phyloP scores from a whole-genome alignment of 192 early-diverging fungal species.

The Entomortierella chlamydospora region DNA sequence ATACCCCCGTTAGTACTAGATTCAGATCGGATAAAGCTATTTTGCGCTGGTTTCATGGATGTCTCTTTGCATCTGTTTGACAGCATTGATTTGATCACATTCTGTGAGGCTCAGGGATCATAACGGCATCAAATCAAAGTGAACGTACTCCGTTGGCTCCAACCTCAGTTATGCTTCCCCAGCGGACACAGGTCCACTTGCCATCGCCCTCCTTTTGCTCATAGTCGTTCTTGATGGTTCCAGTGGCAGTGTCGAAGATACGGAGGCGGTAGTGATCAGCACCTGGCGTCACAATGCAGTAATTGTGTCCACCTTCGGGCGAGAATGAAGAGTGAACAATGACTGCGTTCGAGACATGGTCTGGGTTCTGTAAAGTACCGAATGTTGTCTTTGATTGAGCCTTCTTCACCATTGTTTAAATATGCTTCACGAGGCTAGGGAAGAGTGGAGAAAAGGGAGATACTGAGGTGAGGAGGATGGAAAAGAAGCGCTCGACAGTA shows the following conservation, averaged over 20 bases:
- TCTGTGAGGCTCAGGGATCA: background rate
- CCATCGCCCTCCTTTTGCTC: constrained; percentile 61
- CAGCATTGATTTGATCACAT: background rate
- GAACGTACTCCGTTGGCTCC: constrained; percentile 43
- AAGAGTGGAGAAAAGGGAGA: background rate
- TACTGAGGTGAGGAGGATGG: background rate
- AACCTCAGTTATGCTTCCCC: constrained; percentile 57
- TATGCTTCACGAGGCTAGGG: background rate
- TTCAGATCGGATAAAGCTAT: background rate
- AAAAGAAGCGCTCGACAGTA: background rate
- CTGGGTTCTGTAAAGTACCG: constrained; percentile 53
- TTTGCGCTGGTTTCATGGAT: too few relatives aligned
- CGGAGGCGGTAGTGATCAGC: constrained; percentile 67
- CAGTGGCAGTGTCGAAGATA: constrained; percentile 63
- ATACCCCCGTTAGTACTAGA: background rate
- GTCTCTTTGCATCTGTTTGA: background rate
- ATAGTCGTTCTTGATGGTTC: constrained; percentile 64
- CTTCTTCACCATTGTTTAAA: constrained; percentile 43
- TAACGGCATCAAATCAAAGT: background rate
- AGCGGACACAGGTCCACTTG: constrained; percentile 63
- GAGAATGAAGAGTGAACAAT: constrained; percentile 57
- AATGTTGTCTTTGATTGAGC: constrained; percentile 48
- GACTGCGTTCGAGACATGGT: constrained; percentile 45
- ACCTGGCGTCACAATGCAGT: constrained; percentile 66
- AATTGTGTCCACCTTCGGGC: constrained; percentile 52